Evolutionary conservation across 2,329 filamentous ascomycete species (phyloP), one percentile per base, ranked within the genome.

Genomic region (Bipolaris oryzae): DNA sequence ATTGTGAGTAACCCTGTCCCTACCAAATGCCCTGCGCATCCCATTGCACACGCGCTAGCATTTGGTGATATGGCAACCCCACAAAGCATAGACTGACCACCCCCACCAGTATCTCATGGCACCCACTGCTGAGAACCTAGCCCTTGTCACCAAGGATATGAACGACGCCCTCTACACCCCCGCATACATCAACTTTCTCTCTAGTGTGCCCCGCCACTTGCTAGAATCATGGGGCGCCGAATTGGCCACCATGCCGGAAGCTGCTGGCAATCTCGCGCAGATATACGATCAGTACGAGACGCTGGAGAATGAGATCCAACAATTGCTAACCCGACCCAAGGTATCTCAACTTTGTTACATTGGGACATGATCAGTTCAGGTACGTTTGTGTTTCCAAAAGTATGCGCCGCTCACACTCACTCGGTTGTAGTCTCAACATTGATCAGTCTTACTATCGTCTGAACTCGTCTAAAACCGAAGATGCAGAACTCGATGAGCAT

Each of bases 91-190:
- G 11, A 38, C 45, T 18, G 54, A 72, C 67, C 66, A 71, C 1
- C 94, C 95, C 3, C 95, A 95, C 60, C 88, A 99, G 60, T 99
- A 99, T 74, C 85, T 99, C n/a, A 84, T 99, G 69, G 94, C 99
- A 71, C 95, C 95, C 15, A 96, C 87, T 10, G 75, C 86, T 9
- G 82, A 87, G 58, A 98, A 98, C 74, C 83, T 97, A 46, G 84
- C 93, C 71, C 82, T 84, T 43, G 94, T 99, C 58, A 95, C 92
- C 11, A 86, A 82, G 64, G 96, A 99, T 74, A 85, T 99, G 13
- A 86, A 93, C 60, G 91, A 89, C 62, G 91, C 89, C 45, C 85
- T 99, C 25, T 99, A 99, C 78, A 71, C 58, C 23, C 93, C 94
- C 0, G 94, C 94, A 60, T 96, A 98, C 74, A 87, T 99, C 78